These are phyloP conservation scores for Wickerhamiella infanticola DNA, from an alignment of 1,139 yeast genomes.

Conservation along the genomic window DNA sequence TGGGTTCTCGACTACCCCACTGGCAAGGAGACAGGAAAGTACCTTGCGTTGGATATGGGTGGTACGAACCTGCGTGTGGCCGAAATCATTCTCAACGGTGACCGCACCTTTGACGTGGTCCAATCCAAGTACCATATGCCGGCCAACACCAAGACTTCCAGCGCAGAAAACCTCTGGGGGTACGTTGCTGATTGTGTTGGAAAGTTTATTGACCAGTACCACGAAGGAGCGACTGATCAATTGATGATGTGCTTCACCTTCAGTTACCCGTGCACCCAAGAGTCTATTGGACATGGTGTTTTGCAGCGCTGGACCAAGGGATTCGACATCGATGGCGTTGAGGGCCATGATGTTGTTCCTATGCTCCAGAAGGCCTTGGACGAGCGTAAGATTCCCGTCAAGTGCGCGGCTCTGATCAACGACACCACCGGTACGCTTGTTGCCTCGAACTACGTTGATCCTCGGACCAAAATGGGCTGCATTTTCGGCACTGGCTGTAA, in stretches of 20 bases:
- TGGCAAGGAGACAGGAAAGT: constrained; percentile 79
- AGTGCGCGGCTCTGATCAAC: constrained; percentile 82
- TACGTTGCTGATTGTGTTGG: constrained; percentile 75
- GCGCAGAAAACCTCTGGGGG: constrained; percentile 61
- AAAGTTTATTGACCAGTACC: constrained; percentile 42
- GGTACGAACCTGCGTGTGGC: constrained; percentile 91
- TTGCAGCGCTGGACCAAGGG: constrained; percentile 98
- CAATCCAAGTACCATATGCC: constrained; percentile 74
- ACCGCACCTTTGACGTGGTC: constrained; percentile 61
- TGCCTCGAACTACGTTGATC: constrained; percentile 86
- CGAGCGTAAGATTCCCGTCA: constrained; percentile 52
- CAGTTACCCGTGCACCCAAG: constrained; percentile 83
- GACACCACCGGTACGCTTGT: constrained; percentile 97
- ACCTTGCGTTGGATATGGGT: constrained; percentile 86
- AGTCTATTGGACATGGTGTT: constrained; percentile 67
- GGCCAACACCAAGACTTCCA: constrained; percentile 56
- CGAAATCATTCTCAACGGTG: constrained; percentile 63
- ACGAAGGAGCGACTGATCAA: constrained; percentile 17
- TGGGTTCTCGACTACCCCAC: constrained; percentile 94
- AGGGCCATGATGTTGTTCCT: constrained; percentile 89
- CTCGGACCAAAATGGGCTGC: constrained; percentile 82
- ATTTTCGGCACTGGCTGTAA: constrained; percentile 97
- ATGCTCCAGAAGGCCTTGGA: constrained; percentile 66
- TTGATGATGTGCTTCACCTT: constrained; percentile 63
- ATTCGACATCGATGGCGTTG: constrained; percentile 84